Conservation (phyloP, 371 early-diverging fungal genomes). For the Mortierella sp. region DNA sequence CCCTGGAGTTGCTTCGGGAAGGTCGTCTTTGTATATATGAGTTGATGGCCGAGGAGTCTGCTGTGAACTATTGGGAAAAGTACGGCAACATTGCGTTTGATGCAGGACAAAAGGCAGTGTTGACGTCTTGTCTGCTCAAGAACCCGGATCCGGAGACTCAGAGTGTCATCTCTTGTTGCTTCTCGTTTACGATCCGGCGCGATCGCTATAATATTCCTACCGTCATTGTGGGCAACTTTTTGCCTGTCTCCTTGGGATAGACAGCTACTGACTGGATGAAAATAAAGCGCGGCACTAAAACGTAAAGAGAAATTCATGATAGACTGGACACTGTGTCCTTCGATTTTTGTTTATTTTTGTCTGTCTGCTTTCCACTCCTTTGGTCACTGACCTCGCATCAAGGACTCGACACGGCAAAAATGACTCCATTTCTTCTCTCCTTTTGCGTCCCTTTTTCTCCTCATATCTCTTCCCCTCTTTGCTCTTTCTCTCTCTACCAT, state of each 20-base stretch:
- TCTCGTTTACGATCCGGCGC: constrained; percentile 92
- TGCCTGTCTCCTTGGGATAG: constrained; percentile 67
- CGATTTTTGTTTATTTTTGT: too few species aligned
- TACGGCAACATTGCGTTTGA: constrained; percentile 96
- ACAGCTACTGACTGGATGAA: neutral
- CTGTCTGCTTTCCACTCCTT: too few species aligned
- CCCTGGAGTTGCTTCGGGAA: constrained; percentile 80
- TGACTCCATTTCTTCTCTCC: too few species aligned
- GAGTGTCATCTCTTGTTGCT: constrained; percentile 83
- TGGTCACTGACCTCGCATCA: too few species aligned
- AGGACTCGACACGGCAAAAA: too few species aligned
- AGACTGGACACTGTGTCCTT: too few species aligned
- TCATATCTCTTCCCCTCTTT: too few species aligned
- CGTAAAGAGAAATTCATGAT: neutral
- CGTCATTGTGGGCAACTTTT: constrained; percentile 89
- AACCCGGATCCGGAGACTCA: constrained; percentile 68
- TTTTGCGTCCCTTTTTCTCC: too few species aligned
- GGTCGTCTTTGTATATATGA: constrained; percentile 91
- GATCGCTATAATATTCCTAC: constrained; percentile 91
- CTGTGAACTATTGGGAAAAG: constrained; percentile 94
- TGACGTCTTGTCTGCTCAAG: constrained; percentile 87
- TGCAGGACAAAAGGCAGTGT: constrained; percentile 93
- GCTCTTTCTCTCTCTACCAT: too few species aligned
- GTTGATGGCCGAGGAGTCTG: constrained; percentile 92
- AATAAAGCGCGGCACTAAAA: neutral